Evolutionary conservation across 2,329 filamentous ascomycete species (phyloP).

Genomic region (Paramyrothecium sp.): DNA sequence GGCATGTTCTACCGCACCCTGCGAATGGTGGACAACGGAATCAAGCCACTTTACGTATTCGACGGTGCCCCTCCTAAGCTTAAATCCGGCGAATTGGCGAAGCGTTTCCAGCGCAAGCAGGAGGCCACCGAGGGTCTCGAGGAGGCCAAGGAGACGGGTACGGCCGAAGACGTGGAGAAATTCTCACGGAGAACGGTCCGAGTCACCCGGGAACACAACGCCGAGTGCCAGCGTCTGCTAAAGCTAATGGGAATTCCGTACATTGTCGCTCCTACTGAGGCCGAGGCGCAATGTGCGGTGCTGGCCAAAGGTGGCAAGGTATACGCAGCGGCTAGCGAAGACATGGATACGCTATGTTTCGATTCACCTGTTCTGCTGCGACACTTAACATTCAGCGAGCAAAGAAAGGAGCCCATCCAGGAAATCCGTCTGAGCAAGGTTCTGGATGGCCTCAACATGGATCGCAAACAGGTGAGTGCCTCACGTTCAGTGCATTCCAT

Average conservation of each 20-base stretch:
- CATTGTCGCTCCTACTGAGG: slow-evolving; percentile 93
- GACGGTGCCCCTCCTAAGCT: slow-evolving; percentile 95
- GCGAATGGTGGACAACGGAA: slow-evolving; percentile 97
- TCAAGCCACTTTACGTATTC: slow-evolving; percentile 98
- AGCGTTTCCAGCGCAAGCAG: slow-evolving; percentile 91
- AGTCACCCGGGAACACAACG: slow-evolving; percentile 95
- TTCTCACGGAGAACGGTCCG: slow-evolving; percentile 91
- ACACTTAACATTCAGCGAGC: slow-evolving; percentile 95
- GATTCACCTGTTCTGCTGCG: slow-evolving; percentile 86
- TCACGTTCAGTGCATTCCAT: neutral
- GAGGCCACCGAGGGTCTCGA: slow-evolving; percentile 88
- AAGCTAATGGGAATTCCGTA: slow-evolving; percentile 96
- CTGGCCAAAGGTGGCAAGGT: slow-evolving; percentile 91
- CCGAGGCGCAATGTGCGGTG: slow-evolving; percentile 92
- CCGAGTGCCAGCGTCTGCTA: slow-evolving; percentile 85
- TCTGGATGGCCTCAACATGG: slow-evolving; percentile 84
- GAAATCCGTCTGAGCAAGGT: slow-evolving; percentile 89
- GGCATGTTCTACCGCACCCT: slow-evolving; percentile 99
- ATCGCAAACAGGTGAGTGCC: slow-evolving; percentile 69
- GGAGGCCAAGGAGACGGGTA: slow-evolving; percentile 96
- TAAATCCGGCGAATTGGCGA: slow-evolving; percentile 94
- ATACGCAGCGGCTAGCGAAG: slow-evolving; percentile 93
- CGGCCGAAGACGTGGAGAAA: slow-evolving; percentile 95
- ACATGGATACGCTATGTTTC: slow-evolving; percentile 99
- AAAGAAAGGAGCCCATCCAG: slow-evolving; percentile 95